A percentile compares a stretch with the other conserved stretches of the same genome.
These are phyloP conservation scores for Albatrellus ellisii DNA, from an alignment of 768 basidiomycete species.

Conservation along the genomic window DNA sequence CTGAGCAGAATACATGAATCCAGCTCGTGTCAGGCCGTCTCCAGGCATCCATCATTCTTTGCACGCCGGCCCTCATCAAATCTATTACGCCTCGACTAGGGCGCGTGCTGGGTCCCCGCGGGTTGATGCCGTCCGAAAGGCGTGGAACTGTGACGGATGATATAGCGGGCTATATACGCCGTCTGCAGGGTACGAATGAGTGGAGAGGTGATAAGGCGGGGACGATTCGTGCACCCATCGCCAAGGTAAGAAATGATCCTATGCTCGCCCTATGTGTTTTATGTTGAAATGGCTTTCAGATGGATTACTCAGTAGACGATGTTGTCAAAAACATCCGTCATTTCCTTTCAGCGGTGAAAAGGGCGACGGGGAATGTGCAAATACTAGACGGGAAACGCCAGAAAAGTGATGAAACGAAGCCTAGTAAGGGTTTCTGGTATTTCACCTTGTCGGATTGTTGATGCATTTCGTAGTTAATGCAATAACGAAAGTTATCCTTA, in stretches of 20 bases:
- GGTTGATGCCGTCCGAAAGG: slow-evolving; percentile 91
- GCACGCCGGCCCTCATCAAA: slow-evolving; percentile 66
- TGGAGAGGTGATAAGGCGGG: slow-evolving; percentile 90
- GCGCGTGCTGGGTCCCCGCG: slow-evolving; percentile 71
- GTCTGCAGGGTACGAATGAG: slow-evolving; percentile 71
- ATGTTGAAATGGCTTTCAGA: slow-evolving; percentile 25
- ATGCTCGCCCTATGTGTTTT: background rate
- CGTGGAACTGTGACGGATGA: slow-evolving; percentile 92
- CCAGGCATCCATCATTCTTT: slow-evolving; percentile 73
- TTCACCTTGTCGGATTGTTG: background rate
- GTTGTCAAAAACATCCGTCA: slow-evolving; percentile 68
- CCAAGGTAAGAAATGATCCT: slow-evolving; percentile 35
- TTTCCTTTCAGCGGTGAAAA: slow-evolving; percentile 63
- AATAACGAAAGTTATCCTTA: slow-evolving; percentile 73
- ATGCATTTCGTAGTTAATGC: slow-evolving; percentile 51
- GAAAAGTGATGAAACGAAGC: slow-evolving; percentile 27
- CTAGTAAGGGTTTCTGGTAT: slow-evolving; percentile 19
- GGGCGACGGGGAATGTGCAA: slow-evolving; percentile 59
- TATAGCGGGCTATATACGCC: slow-evolving; percentile 66
- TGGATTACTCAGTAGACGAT: slow-evolving; percentile 63
- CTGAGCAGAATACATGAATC: slow-evolving; percentile 1
- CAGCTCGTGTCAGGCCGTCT: slow-evolving; percentile 67
- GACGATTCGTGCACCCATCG: slow-evolving; percentile 72
- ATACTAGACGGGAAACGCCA: slow-evolving; percentile 30
- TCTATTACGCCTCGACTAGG: slow-evolving; percentile 72